Evolutionary conservation across 352 stramenopile genomes (phyloP), one percentile per base, ranked within the genome.

Genomic region (Phytophthora megakarya): DNA sequence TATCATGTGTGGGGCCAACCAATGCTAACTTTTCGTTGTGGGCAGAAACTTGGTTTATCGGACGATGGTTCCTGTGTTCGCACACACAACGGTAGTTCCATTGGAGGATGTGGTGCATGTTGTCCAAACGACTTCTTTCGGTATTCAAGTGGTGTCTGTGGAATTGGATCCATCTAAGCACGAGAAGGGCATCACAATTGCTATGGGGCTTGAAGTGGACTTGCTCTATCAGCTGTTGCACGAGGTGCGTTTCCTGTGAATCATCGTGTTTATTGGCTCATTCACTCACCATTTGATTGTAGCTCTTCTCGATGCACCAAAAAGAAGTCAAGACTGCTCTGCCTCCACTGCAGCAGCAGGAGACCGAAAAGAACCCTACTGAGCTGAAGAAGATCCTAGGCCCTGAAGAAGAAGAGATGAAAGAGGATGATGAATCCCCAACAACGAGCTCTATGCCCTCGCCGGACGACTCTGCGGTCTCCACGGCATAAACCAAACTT

Each of bases 161-260:
- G 69, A 82, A 35, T 55, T 92, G 19, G 72, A 80, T 11, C 46
- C 58, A 18, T 53, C 56, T 6, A 75, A 76, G n/a, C 67, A 88
- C 42, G 11, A 56, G 7, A 88, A 89, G 59, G 62, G 71, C 0
- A 32, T 92, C 19, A 94, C 83, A 21, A 85, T 94, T 50, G 80
- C 85, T 5, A 94, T 85, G 72, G 85, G 85, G 0, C 54, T 94
- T 0, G 85, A 94, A 62, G 76, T 92, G 18, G 83, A 92, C 30
- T 67, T 92, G 49, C 78, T 92, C 6, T 84, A 82, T 61, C 76
- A 94, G 50, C 72, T 94, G 22, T 51, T 94, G 21, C 52, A 69
- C 2, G 81, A 94, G 78, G 80, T 91, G 39, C 25, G 44, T 35
- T 35, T 35, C 30, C 3, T 35, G 30, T 35, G 30, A 11, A 12